Percentiles rank a stretch among this genome's conserved stretches.
Evolutionary conservation across 148 eudicot genomes (phyloP).

Genomic region (Camellia lanceoleosa): DNA sequence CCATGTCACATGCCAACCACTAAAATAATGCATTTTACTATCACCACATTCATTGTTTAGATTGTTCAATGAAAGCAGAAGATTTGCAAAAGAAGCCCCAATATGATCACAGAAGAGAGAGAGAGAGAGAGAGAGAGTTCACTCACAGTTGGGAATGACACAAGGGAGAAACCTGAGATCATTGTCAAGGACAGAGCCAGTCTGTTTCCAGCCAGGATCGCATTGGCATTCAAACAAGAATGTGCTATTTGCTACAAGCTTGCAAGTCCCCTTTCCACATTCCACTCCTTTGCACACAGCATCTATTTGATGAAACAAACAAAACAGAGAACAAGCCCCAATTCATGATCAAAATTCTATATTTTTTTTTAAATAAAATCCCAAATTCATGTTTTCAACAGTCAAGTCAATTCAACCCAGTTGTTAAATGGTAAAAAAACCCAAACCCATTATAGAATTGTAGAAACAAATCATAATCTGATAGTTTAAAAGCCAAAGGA

Average conservation of each 20-base stretch:
- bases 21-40: too few species aligned
- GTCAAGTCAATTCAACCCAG: constrained; percentile 4
- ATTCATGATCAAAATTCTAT: not conserved
- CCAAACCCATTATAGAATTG: not conserved
- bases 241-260: constrained; percentile 23
- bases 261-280: constrained; percentile 77
- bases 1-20: too few species aligned
- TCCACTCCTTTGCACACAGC: constrained; percentile 46
- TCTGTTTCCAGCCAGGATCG: constrained; percentile 70
- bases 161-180: constrained; percentile 60
- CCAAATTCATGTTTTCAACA: not conserved
- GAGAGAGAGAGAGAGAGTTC: constrained; percentile 16
- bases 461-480: not conserved
- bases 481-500: not conserved
- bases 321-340: not conserved
- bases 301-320: constrained; percentile 25
- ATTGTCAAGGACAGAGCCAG: constrained; percentile 25
- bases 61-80: too few species aligned
- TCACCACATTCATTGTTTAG: too few species aligned
- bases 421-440: not conserved
- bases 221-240: constrained; percentile 58
- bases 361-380: not conserved
- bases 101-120: too few species aligned
- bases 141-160: constrained; percentile 77
- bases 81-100: too few species aligned